Evolutionary conservation across 805 yeast genomes (phyloP), one percentile per base, ranked within the genome.

Genomic region (Saccharomyces eubayanus): DNA sequence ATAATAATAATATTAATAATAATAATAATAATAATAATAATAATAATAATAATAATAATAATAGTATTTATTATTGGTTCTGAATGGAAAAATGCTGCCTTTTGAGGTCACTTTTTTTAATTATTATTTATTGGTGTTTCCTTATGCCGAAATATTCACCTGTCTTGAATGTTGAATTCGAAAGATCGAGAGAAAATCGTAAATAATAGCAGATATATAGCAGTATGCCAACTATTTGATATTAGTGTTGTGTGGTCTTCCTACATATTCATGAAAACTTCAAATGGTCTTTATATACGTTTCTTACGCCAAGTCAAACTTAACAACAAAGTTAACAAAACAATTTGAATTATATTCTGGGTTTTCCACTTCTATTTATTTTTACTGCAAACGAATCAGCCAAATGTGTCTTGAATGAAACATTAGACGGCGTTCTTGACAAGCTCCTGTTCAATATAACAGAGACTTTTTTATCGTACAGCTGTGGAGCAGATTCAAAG

Each of bases 391-490:
- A 77, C 0, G 88, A 81, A 57, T 87, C 95, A 0, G 88, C 90
- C 59, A 87, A 74, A 29, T 86, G 78, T 21, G 85, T 83, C 64
- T 84, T 84, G 75, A 89, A 89, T 2, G 95, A 87, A 0, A 88
- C 77, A 50, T 84, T 84, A 0, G 95, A 85, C 16, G 85, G 83
- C 0, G 89, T 81, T 54, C 89, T 72, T 1, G 89, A 88, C 64
- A 87, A 73, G 57, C 89, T 84, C 58, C 85, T 74, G 63, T 85
- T 86, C 64, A 87, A 73, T 49, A 87, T 84, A n/a, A 82, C 79
- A 29, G 89, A 82, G 1, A 86, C 94, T 66, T 85, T 86, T 67
- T 84, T 85, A 64, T 87, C 95, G 63, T 87, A 87, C 0, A 87
- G 77, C 62, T 83, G 87, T 0, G 94, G 91, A 1, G 85, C 90